A percentile compares a stretch with the other conserved stretches of the same genome.
Evolutionary conservation across 106 monocot genomes (phyloP).

Genomic region (Apostasia ramifera): DNA sequence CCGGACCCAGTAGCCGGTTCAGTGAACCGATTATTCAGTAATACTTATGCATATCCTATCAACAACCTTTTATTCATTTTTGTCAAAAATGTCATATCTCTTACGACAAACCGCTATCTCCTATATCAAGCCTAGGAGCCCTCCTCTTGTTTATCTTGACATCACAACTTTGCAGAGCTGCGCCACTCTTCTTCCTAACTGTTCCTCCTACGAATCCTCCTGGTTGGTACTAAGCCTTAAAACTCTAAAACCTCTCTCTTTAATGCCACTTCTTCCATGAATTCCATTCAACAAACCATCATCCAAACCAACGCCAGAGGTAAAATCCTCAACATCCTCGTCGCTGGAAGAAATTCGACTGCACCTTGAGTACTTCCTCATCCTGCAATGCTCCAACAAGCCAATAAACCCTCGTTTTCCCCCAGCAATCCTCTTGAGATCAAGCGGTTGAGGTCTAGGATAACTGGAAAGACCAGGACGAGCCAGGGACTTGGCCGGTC

Average conservation of each 20-base stretch:
- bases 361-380: constrained; percentile 23
- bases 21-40: too few relatives aligned
- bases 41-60: not conserved
- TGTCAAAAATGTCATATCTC: constrained; percentile 37
- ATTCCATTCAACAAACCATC: not conserved
- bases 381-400: constrained; percentile 26
- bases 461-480: not conserved
- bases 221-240: constrained; percentile 13
- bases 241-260: constrained; percentile 1
- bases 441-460: constrained; percentile 9
- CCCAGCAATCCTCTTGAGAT: constrained; percentile 29
- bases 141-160: constrained; percentile 43
- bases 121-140: constrained; percentile 14
- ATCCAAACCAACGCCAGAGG: constrained; percentile 8
- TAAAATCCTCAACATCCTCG: constrained; percentile 20
- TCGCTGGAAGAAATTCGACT: constrained; percentile 38
- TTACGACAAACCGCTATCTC: constrained; percentile 8
- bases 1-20: too few relatives aligned
- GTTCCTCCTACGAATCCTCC: constrained; percentile 8
- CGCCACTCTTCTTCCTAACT: constrained; percentile 34
- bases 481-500: constrained; percentile 25
- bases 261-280: not conserved
- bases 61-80: constrained; percentile 31
- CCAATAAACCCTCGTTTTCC: constrained; percentile 10
- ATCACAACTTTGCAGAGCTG: constrained; percentile 53